A percentile compares a stretch with the other conserved stretches of the same genome.
Evolutionary conservation across 148 eudicot genomes (phyloP).

Genomic region (Euryodendron excelsum): DNA sequence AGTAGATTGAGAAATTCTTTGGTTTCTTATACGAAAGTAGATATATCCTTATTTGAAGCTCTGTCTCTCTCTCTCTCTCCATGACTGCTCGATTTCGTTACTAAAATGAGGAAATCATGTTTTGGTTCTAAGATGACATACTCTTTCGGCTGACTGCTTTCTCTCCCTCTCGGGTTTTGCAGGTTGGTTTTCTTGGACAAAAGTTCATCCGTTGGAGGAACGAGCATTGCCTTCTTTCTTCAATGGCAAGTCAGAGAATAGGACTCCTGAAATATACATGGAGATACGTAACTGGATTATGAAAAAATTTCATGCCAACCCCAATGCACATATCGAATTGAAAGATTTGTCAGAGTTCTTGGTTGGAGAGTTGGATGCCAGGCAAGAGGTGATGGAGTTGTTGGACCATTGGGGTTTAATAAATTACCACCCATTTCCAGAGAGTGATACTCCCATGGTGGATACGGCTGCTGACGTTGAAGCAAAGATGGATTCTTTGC

Average conservation of each 20-base stretch:
- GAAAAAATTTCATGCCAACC: conserved; percentile 79
- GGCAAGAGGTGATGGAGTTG: conserved; percentile 92
- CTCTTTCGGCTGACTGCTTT: too few species aligned
- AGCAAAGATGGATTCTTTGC: conserved; percentile 44
- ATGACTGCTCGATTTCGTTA: too few species aligned
- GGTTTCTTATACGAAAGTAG: conserved; percentile 4
- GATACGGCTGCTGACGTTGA: conserved; percentile 35
- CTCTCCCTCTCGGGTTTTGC: too few species aligned
- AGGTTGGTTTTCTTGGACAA: conserved; percentile 98
- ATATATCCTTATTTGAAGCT: too few species aligned
- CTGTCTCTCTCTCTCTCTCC: too few species aligned
- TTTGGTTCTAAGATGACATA: too few species aligned
- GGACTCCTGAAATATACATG: conserved; percentile 68
- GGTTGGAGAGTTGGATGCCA: conserved; percentile 65
- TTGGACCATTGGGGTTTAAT: conserved; percentile 96
- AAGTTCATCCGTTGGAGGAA: conserved; percentile 80
- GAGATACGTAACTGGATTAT: conserved; percentile 89
- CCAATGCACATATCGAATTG: conserved; percentile 53
- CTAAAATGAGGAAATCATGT: too few species aligned
- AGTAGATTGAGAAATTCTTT: background rate
- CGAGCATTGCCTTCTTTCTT: conserved; percentile 72
- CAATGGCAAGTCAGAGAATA: conserved; percentile 67
- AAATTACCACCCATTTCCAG: conserved; percentile 83
- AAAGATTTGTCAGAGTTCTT: conserved; percentile 73
- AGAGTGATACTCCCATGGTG: conserved; percentile 30